phyloP scores from a whole-genome alignment of 768 basidiomycete species.

The Tubosaeta sp. region DNA sequence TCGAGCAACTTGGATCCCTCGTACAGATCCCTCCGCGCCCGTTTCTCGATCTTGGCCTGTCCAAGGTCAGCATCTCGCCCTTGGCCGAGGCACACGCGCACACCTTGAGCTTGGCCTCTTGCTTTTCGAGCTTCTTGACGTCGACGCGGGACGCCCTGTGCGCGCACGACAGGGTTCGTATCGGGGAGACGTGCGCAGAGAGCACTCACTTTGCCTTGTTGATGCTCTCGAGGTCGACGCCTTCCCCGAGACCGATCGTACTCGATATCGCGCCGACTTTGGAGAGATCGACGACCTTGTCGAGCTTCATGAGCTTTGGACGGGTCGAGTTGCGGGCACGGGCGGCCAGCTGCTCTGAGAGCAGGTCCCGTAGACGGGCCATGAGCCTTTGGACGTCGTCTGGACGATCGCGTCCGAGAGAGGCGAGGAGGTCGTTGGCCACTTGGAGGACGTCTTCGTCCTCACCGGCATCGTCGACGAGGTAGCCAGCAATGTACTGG shows the following conservation, averaged over 20 bases:
- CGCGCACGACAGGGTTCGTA: conserved; percentile 6
- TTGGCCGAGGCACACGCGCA: background rate
- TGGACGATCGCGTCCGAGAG: conserved; percentile 60
- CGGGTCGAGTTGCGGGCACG: conserved; percentile 57
- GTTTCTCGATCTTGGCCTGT: conserved; percentile 95
- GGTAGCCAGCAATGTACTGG: conserved; percentile 83
- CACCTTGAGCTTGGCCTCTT: conserved; percentile 92
- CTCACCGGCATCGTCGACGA: conserved; percentile 84
- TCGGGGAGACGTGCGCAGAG: background rate
- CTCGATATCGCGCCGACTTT: conserved; percentile 70
- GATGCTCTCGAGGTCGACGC: conserved; percentile 86
- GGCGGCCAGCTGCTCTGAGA: conserved; percentile 60
- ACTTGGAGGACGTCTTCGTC: conserved; percentile 84
- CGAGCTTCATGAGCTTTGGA: conserved; percentile 69
- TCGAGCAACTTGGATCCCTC: conserved; percentile 96
- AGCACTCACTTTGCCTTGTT: conserved; percentile 85
- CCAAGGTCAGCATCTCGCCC: background rate
- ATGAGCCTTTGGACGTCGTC: conserved; percentile 66
- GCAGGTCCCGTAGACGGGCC: conserved; percentile 53
- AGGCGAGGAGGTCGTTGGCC: conserved; percentile 68
- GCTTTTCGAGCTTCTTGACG: conserved; percentile 93
- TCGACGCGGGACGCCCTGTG: conserved; percentile 81
- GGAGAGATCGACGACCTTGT: conserved; percentile 87
- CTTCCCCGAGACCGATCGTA: conserved; percentile 75
- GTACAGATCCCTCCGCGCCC: conserved; percentile 84